Evolutionary conservation across 176 grass and related monocot species (phyloP).

Genomic region (Ensete glaucum): DNA sequence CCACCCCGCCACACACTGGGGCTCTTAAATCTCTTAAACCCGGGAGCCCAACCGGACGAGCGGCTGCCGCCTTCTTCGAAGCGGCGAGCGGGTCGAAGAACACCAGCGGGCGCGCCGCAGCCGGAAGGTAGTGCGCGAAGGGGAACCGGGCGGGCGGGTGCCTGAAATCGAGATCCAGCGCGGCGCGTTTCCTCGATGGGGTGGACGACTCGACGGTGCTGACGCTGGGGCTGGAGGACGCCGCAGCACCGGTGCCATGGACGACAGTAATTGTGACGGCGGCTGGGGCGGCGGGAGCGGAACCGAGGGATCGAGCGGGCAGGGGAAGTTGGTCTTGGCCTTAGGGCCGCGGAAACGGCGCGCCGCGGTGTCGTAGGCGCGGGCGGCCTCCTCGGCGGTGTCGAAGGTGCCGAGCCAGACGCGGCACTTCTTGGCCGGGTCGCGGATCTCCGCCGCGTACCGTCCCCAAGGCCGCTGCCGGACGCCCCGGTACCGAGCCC

Average conservation of each 20-base stretch:
- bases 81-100: neutral
- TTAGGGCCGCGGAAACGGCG: conserved; percentile 74
- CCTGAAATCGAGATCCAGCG: conserved; percentile 1
- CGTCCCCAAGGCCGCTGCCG: conserved; percentile 85
- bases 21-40: neutral
- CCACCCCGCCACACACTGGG: neutral
- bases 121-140: neutral
- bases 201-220: conserved; percentile 9
- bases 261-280: neutral
- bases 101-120: neutral
- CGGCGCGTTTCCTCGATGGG: neutral
- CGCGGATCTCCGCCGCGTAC: conserved; percentile 87
- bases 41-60: neutral
- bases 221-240: neutral
- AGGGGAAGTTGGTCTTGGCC: conserved; percentile 82
- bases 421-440: conserved; percentile 85
- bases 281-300: neutral
- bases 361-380: conserved; percentile 73
- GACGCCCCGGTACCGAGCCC: neutral
- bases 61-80: neutral
- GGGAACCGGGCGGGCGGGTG: neutral
- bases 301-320: neutral
- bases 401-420: conserved; percentile 97
- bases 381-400: conserved; percentile 78
- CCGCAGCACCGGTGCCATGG: neutral